A percentile compares a stretch with the other conserved stretches of the same genome.
Conservation (phyloP, 805 yeast species). For the Priceomyces carsonii region DNA sequence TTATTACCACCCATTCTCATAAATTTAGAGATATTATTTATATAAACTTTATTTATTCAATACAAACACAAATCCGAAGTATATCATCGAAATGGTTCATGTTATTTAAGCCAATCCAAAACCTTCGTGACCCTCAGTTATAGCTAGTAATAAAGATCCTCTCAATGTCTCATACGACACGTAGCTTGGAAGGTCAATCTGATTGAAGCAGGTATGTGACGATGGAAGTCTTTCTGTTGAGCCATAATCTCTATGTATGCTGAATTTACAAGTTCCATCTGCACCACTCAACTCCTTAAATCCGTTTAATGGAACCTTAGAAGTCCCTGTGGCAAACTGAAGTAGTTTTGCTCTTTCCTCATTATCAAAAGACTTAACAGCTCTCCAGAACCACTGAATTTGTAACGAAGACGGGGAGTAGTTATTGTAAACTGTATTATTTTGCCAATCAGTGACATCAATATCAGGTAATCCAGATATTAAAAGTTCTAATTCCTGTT, state of each 20-base stretch:
- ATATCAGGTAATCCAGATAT: constrained; percentile 96
- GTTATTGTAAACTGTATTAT: constrained; percentile 76
- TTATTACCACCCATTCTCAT: no score
- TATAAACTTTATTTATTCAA: background rate
- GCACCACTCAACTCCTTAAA: constrained; percentile 88
- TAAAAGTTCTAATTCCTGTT: constrained; percentile 89
- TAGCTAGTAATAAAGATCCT: constrained; percentile 76
- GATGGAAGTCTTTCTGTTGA: constrained; percentile 85
- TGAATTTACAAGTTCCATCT: constrained; percentile 80
- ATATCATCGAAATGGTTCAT: no score
- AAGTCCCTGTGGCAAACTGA: constrained; percentile 96
- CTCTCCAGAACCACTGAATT: constrained; percentile 97
- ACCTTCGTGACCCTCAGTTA: constrained; percentile 95
- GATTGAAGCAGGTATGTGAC: constrained; percentile 96
- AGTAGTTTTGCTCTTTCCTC: constrained; percentile 93
- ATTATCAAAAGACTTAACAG: constrained; percentile 87
- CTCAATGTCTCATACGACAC: constrained; percentile 85
- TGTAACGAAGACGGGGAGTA: constrained; percentile 83
- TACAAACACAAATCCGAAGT: constrained; percentile 1
- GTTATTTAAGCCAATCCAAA: constrained; percentile 81
- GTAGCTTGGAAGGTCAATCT: constrained; percentile 90
- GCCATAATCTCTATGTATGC: constrained; percentile 88
- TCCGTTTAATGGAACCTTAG: constrained; percentile 93
- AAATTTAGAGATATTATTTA: background rate
- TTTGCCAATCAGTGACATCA: constrained; percentile 94